Evolutionary conservation across 2,329 filamentous ascomycete species (phyloP).

Genomic region (Fusarium newnesense): DNA sequence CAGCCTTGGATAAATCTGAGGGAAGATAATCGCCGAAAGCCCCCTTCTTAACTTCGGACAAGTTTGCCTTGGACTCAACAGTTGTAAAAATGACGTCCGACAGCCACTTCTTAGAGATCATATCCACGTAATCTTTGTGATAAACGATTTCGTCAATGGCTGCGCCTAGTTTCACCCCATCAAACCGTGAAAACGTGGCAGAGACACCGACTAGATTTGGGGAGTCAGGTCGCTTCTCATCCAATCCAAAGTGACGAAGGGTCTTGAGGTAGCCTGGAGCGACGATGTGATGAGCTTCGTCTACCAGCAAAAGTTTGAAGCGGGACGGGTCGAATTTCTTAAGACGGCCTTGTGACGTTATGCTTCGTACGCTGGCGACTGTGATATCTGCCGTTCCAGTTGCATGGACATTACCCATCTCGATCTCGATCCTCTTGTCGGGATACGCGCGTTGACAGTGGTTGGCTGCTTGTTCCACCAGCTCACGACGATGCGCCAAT

Average conservation of each 20-base stretch:
- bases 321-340: constrained; percentile 79
- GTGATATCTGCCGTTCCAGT: constrained; percentile 90
- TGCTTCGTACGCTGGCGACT: constrained; percentile 87
- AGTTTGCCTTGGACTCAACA: constrained; percentile 82
- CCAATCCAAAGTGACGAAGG: constrained; percentile 81
- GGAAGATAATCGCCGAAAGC: constrained; percentile 80
- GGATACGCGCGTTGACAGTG: constrained; percentile 89
- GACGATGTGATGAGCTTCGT: constrained; percentile 97
- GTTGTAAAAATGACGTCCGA: constrained; percentile 95
- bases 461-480: constrained; percentile 91
- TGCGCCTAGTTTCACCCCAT: constrained; percentile 82
- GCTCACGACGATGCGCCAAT: constrained; percentile 88
- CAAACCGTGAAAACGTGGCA: constrained; percentile 80
- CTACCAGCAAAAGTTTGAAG: constrained; percentile 93
- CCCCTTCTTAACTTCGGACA: constrained; percentile 74
- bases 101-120: constrained; percentile 90
- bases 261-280: constrained; percentile 80
- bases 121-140: constrained; percentile 77
- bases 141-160: constrained; percentile 97
- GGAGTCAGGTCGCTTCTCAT: constrained; percentile 53
- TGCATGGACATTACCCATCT: constrained; percentile 85
- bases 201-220: constrained; percentile 89
- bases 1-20: constrained; percentile 78
- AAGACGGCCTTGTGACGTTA: constrained; percentile 81
- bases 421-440: constrained; percentile 82